A percentile compares a stretch with the other conserved stretches of the same genome.
Conservation (phyloP, 2,329 filamentous ascomycete species). For the Fusarium devonianum region DNA sequence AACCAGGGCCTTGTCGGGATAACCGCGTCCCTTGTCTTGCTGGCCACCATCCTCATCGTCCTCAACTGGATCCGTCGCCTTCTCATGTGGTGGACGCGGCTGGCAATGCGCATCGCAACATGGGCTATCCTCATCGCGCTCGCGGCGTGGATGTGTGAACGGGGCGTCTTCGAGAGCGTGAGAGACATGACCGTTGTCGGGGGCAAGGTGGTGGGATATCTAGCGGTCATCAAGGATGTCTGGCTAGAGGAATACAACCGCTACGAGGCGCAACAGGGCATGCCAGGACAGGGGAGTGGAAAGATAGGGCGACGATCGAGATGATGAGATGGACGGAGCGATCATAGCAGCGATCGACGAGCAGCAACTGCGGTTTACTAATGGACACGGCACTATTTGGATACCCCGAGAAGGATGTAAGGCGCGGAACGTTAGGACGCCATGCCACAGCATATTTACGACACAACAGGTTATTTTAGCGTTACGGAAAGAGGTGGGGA, state of each 20-base stretch:
- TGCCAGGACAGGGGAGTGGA: conserved; percentile 28
- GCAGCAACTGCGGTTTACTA: conserved; percentile 1
- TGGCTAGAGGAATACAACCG: conserved; percentile 65
- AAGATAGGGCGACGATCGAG: conserved; percentile 30
- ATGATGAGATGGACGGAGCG: conserved; percentile 6
- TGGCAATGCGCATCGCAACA: conserved; percentile 68
- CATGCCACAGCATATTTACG: conserved; percentile 4
- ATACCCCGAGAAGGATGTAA: conserved; percentile 20
- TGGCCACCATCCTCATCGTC: conserved; percentile 67
- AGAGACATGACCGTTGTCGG: conserved; percentile 61
- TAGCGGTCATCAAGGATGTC: conserved; percentile 58
- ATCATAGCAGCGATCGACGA: conserved; percentile 7
- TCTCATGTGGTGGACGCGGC: conserved; percentile 78
- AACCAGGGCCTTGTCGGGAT: conserved; percentile 47
- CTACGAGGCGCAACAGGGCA: conserved; percentile 59
- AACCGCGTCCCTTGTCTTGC: conserved; percentile 45
- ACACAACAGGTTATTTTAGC: neutral
- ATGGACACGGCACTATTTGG: conserved; percentile 21
- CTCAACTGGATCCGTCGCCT: conserved; percentile 75
- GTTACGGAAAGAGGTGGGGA: conserved; percentile 30
- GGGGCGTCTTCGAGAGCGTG: conserved; percentile 70
- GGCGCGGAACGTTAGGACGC: conserved; percentile 3
- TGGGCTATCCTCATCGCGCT: conserved; percentile 67
- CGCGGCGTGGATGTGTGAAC: conserved; percentile 65
- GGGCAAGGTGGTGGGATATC: conserved; percentile 55